A percentile compares a stretch with the other conserved stretches of the same genome.
These are phyloP conservation scores for Rhodosporidiobolus sp. DNA, from an alignment of 768 basidiomycete species.

Conservation along the genomic window DNA sequence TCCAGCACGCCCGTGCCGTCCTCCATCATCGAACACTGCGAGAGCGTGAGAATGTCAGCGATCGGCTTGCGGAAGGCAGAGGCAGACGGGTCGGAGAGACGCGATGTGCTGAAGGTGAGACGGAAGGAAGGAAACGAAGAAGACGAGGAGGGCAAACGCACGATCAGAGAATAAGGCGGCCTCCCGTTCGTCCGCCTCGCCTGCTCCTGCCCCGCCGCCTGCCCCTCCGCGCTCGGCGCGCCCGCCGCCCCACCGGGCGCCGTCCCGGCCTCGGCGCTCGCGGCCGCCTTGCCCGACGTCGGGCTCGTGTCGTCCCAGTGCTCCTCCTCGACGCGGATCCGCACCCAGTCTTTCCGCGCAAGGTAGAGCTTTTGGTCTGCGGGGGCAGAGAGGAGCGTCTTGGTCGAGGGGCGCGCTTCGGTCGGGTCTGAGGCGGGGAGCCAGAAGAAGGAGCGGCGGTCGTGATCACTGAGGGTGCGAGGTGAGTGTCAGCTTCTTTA, in stretches of 20 bases:
- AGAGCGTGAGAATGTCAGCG: no score
- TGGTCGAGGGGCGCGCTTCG: background rate
- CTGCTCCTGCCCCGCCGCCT: background rate
- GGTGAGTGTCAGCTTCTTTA: no score
- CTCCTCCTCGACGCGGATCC: constrained; percentile 42
- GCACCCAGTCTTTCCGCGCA: constrained; percentile 38
- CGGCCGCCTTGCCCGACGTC: constrained; percentile 19
- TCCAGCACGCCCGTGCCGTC: constrained; percentile 49
- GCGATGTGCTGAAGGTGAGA: no score
- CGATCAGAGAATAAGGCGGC: constrained; percentile 48
- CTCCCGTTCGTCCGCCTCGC: constrained; percentile 27
- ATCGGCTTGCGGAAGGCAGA: background rate
- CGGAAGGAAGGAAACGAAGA: background rate
- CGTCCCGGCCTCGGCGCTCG: background rate
- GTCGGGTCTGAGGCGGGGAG: constrained; percentile 29
- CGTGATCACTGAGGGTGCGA: constrained; percentile 46
- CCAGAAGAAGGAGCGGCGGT: constrained; percentile 49
- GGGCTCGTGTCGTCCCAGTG: constrained; percentile 43
- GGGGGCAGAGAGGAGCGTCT: constrained; percentile 28
- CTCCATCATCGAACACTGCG: constrained; percentile 50
- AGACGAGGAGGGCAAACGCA: constrained; percentile 34
- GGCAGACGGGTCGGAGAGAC: background rate
- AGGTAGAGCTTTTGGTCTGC: constrained; percentile 41
- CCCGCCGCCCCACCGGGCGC: background rate
- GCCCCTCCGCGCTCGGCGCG: background rate